phyloP scores from a whole-genome alignment of 305 asterid species.

The Andrographis paniculata region DNA sequence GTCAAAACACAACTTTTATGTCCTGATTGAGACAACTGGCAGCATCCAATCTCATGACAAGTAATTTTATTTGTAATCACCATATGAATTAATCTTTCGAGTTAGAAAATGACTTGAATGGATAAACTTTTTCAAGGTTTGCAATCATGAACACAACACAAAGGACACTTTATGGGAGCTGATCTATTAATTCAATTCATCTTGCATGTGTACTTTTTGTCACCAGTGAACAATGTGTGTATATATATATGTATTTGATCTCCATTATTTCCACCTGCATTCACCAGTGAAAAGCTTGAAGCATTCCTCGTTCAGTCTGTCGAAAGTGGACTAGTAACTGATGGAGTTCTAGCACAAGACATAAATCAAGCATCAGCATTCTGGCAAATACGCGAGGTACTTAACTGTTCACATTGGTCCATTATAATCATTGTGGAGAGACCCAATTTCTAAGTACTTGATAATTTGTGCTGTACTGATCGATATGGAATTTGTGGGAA shows the following conservation, averaged over 20 bases:
- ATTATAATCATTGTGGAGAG: no score
- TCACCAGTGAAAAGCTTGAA: constrained; percentile 83
- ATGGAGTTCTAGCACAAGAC: constrained; percentile 97
- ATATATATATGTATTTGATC: constrained; percentile 16
- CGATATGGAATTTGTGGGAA: no score
- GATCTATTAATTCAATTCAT: no score
- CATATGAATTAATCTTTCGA: constrained; percentile 14
- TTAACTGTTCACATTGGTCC: not conserved
- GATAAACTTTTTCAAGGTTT: constrained; percentile 1
- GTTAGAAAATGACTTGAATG: constrained; percentile 13
- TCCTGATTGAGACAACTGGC: constrained; percentile 96
- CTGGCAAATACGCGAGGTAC: constrained; percentile 97
- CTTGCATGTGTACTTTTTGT: no score
- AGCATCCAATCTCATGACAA: constrained; percentile 84
- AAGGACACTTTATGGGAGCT: constrained; percentile 1
- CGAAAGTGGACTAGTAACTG: constrained; percentile 75
- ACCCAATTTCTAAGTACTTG: no score
- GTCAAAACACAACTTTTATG: constrained; percentile 70
- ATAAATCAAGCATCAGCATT: constrained; percentile 88
- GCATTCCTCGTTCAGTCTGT: constrained; percentile 72
- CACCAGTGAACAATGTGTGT: constrained; percentile 17
- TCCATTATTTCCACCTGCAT: not conserved
- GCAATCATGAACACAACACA: constrained; percentile 1
- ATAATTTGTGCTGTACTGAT: no score
- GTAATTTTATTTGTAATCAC: constrained; percentile 38